Evolutionary conservation across 768 basidiomycete genomes (phyloP).

Genomic region (Pleurotus giganteus): DNA sequence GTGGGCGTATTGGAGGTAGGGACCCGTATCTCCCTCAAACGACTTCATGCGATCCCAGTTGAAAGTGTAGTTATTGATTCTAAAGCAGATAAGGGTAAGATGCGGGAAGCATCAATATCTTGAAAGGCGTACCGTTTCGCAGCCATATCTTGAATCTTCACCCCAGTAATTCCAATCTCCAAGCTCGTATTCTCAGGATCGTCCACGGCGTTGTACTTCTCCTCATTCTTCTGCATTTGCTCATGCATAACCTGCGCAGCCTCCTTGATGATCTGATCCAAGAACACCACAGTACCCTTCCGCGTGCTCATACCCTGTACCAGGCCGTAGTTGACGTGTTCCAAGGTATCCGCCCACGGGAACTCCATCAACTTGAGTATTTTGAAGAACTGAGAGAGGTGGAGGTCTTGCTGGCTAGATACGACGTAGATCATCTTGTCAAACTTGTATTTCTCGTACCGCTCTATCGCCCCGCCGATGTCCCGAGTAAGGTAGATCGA

Average conservation of each 20-base stretch:
- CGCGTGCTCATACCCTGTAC: slow-evolving; percentile 95
- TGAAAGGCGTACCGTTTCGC: slow-evolving; percentile 70
- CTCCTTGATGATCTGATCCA: slow-evolving; percentile 90
- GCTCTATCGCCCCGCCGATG: slow-evolving; percentile 90
- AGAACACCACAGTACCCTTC: slow-evolving; percentile 92
- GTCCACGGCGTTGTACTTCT: slow-evolving; percentile 85
- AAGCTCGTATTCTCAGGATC: slow-evolving; percentile 77
- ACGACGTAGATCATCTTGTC: slow-evolving; percentile 93
- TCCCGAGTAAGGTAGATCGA: slow-evolving; percentile 95
- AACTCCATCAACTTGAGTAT: slow-evolving; percentile 87
- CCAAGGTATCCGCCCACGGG: slow-evolving; percentile 77
- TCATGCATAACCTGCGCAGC: slow-evolving; percentile 91
- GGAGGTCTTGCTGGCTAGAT: slow-evolving; percentile 85
- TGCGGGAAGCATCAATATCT: not conserved
- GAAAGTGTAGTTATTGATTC: slow-evolving; percentile 95
- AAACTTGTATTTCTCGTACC: slow-evolving; percentile 87
- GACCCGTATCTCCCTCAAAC: slow-evolving; percentile 94
- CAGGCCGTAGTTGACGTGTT: slow-evolving; percentile 90
- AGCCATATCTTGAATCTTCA: slow-evolving; percentile 98
- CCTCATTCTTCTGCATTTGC: slow-evolving; percentile 93
- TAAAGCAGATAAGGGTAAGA: slow-evolving; percentile 36
- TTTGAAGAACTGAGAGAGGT: slow-evolving; percentile 92
- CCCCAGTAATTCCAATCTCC: slow-evolving; percentile 91
- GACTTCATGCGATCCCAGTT: slow-evolving; percentile 93
- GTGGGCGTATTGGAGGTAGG: slow-evolving; percentile 96